Base-by-base conservation (phyloP, 2,329 filamentous ascomycete species). In the Hymenotorrendiella dingleyae region DNA sequence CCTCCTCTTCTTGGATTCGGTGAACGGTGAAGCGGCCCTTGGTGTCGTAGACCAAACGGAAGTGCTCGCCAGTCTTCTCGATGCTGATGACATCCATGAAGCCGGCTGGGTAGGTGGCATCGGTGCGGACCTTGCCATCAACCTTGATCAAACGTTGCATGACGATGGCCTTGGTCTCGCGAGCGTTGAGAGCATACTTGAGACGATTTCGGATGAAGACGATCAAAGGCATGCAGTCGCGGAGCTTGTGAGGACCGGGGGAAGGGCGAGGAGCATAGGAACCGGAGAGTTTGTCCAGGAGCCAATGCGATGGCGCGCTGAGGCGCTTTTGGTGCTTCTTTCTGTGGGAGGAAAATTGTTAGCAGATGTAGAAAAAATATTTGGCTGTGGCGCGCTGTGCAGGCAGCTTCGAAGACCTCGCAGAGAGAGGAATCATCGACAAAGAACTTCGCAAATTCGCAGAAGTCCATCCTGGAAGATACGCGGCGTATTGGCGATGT, bases 321-420 rank as follows among this genome's bases (percentile, higher is more conserved):
- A 97, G 82, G 80, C 93, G 90, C 90, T 98, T 97, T 76, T 97
- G 91, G 78, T 98, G 93, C 86, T 96, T 96, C 82, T 93, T 94
- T 74, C 85, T 90, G 67, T 65, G 57, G 53, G 53, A 53, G 20
- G 32, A 37, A 24, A 44, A 28, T 30, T 28, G 37, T 55, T 48
- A 56, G 54, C 47, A 45, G 30, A 11, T 16, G 36, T n/a, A 23
- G 3, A 12, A n/a, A 35, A 6, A 34, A 27, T 9, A 19, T 26
- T 6, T 27, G n/a, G n/a, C n/a, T n/a, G n/a, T n/a, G n/a, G n/a
- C n/a, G n/a, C n/a, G n/a, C n/a, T n/a, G n/a, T n/a, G n/a, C n/a
- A n/a, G n/a, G n/a, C n/a, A n/a, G n/a, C n/a, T n/a, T 11, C 4
- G 9, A 19, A 37, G 4, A 14, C 7, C 12, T 27, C 22, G 35